These are phyloP conservation scores for Kondoa subrosea DNA, from an alignment of 768 basidiomycete species.

Conservation along the genomic window DNA sequence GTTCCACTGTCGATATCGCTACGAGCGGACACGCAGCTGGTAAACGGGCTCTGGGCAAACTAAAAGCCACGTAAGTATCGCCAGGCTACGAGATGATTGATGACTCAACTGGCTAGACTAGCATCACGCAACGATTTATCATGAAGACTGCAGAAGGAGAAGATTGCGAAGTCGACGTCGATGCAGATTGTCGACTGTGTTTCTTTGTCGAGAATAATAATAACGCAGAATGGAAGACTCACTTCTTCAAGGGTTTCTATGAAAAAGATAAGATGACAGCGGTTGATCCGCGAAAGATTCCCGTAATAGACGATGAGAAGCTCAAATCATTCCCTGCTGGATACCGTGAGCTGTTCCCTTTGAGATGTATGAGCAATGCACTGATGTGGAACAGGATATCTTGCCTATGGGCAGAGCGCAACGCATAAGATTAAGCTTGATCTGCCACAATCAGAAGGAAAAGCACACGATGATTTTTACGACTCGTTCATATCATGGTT, in stretches of 20 bases:
- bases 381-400: slow-evolving; percentile 12
- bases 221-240: slow-evolving; percentile 24
- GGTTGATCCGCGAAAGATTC: slow-evolving; percentile 25
- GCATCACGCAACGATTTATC: slow-evolving; percentile 29
- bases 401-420: slow-evolving; percentile 25
- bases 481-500: slow-evolving; percentile 23
- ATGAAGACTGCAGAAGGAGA: slow-evolving; percentile 23
- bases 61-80: slow-evolving; percentile 23
- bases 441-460: slow-evolving; percentile 19
- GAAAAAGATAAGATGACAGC: slow-evolving; percentile 21
- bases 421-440: slow-evolving; percentile 23
- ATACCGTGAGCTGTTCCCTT: slow-evolving; percentile 18
- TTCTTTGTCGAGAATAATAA: slow-evolving; percentile 27
- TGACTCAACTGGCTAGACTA: slow-evolving; percentile 8
- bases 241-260: slow-evolving; percentile 27
- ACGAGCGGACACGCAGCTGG: slow-evolving; percentile 21
- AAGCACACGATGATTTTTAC: slow-evolving; percentile 26
- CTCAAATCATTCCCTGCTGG: slow-evolving; percentile 25
- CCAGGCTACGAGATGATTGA: neutral
- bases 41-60: slow-evolving; percentile 23
- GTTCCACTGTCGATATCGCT: slow-evolving; percentile 27
- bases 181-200: slow-evolving; percentile 28
- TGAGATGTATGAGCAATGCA: neutral
- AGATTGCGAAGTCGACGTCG: slow-evolving; percentile 27
- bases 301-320: slow-evolving; percentile 23